These are phyloP conservation scores for Dillenia suffruticosa DNA, from an alignment of 164 flowering plant genomes.

Conservation along the genomic window DNA sequence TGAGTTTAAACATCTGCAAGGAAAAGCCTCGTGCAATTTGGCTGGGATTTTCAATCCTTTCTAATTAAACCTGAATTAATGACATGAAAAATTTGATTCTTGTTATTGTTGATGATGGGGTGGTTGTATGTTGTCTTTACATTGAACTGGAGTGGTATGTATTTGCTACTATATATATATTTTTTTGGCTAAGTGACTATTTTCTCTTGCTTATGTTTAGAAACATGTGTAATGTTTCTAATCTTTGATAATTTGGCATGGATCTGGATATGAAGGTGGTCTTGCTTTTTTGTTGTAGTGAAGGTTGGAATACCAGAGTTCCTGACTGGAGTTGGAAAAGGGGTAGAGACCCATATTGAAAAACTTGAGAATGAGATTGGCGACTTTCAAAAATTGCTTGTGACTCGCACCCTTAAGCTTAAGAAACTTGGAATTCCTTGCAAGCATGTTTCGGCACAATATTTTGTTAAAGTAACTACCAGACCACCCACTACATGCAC, in stretches of 20 bases:
- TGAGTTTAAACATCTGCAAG: too few species aligned
- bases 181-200: neutral
- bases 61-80: too few species aligned
- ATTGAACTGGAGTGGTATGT: too few species aligned
- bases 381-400: slow-evolving; percentile 80
- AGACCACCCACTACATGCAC: too few species aligned
- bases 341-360: slow-evolving; percentile 64
- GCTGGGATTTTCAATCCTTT: too few species aligned
- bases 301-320: slow-evolving; percentile 94
- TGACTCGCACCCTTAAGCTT: slow-evolving; percentile 74
- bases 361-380: slow-evolving; percentile 88
- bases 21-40: too few species aligned
- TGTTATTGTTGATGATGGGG: too few species aligned
- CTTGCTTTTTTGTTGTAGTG: slow-evolving; percentile 34
- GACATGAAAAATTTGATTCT: too few species aligned
- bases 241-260: neutral
- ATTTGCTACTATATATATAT: neutral
- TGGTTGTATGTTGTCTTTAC: too few species aligned
- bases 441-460: slow-evolving; percentile 47
- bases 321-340: slow-evolving; percentile 72
- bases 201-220: neutral
- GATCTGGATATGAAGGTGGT: slow-evolving; percentile 2
- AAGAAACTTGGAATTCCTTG: slow-evolving; percentile 82
- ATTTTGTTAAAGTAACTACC: neutral
- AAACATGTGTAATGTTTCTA: neutral